A percentile compares a stretch with the other conserved stretches of the same genome.
Evolutionary conservation across 768 basidiomycete genomes (phyloP).

Genomic region (Pulveroboletus sp.): DNA sequence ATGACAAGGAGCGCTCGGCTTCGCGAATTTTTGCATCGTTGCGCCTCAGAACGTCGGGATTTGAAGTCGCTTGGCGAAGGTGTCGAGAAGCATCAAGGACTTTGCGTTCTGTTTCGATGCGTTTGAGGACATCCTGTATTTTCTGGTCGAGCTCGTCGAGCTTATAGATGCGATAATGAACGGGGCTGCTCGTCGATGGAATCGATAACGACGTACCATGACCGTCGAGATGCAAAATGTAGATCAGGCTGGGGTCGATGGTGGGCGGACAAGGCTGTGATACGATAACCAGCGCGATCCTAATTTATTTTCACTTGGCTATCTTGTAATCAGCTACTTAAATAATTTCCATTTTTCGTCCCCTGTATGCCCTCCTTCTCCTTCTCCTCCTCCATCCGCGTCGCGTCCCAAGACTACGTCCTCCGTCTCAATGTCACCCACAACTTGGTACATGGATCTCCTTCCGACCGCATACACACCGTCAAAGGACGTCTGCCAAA

Average conservation of each 20-base stretch:
- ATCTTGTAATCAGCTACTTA: constrained; percentile 22
- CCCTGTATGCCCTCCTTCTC: constrained; percentile 32
- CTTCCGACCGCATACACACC: constrained; percentile 28
- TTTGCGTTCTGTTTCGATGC: constrained; percentile 91
- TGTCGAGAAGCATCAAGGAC: constrained; percentile 82
- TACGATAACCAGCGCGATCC: constrained; percentile 24
- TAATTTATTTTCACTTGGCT: constrained; percentile 24
- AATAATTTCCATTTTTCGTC: constrained; percentile 7
- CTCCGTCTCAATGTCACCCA: constrained; percentile 50
- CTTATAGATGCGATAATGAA: constrained; percentile 15
- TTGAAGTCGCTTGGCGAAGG: constrained; percentile 77
- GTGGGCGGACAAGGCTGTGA: constrained; percentile 30
- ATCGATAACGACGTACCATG: constrained; percentile 27
- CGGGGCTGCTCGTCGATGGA: background rate
- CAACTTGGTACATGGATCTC: constrained; percentile 34
- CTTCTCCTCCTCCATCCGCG: constrained; percentile 35
- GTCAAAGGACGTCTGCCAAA: constrained; percentile 35
- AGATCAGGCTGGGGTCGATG: constrained; percentile 15
- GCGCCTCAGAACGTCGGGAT: constrained; percentile 79
- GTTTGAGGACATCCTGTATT: constrained; percentile 86
- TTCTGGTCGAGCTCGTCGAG: constrained; percentile 80
- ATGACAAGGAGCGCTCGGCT: constrained; percentile 77
- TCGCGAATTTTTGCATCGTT: constrained; percentile 87
- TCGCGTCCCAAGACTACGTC: constrained; percentile 40
- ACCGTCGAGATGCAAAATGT: constrained; percentile 18